Base-by-base conservation (phyloP, 164 flowering plant species). In the Magnolia sinica region DNA sequence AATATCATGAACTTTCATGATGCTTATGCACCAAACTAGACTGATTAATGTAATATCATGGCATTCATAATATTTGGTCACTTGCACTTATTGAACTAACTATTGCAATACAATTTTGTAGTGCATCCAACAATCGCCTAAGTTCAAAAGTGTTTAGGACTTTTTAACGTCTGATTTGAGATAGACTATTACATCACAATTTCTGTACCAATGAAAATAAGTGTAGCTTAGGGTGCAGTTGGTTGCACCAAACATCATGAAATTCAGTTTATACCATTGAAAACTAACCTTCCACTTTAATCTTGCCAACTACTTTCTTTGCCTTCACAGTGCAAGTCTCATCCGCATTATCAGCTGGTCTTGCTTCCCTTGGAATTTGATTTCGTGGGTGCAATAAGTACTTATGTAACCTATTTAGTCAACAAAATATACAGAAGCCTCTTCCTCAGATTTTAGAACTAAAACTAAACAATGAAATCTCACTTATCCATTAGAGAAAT, bases 241-340 rank as follows among this genome's bases (percentile, higher is more conserved):
- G 29, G 29, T 27, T 27, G 29, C 29, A 27, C 29, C 29, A 27
- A 27, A 27, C 29, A 27, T 27, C 29, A 27, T 27, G 29, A 27
- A 27, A 27, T 27, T 27, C 29, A 1, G 29, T 27, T 27, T 27
- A 27, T 27, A 27, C 29, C 29, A 27, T 27, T 27, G 2, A 27
- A 66, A 65, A 69, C 14, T 72, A 80, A 94, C 98, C 98, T 91
- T 92, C 97, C 29, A 94, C 94, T 78, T 87, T 89, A 77, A 92
- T 86, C 80, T 92, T 92, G 70, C 94, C 94, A 64, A 88, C 87
- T 19, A 84, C 86, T 78, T 87, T 87, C 80, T 88, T 89, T 64
- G 85, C 75, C 77, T 88, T 90, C 73, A 75, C 29, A 68, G 85
- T 73, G 78, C 82, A 78, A 74, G 82, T 76, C 77, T 89, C 88